These are phyloP conservation scores for Selaginella tamariscina DNA, from an alignment of 75 land plant species.

Conservation along the genomic window DNA sequence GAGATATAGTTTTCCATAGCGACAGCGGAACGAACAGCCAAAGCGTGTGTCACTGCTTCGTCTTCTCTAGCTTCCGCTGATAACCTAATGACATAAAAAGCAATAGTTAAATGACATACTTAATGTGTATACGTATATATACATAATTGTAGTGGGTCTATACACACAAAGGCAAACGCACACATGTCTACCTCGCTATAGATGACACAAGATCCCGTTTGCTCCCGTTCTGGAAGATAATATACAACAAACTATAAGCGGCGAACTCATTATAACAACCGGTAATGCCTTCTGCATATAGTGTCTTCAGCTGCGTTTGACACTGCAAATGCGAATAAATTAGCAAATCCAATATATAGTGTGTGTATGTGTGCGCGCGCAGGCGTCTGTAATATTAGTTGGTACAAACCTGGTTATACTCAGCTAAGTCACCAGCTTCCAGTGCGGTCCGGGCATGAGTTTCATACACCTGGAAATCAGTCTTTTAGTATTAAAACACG, in stretches of 20 bases:
- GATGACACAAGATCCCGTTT: constrained; percentile 66
- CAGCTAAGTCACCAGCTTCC: constrained; percentile 81
- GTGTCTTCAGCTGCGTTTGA: constrained; percentile 71
- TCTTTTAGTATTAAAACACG: background rate
- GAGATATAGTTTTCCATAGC: constrained; percentile 64
- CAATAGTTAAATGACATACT: background rate
- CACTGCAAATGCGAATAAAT: constrained; percentile 45
- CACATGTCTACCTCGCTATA: constrained; percentile 54
- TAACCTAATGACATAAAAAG: constrained; percentile 34
- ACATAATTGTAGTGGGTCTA: no score
- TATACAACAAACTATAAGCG: constrained; percentile 73
- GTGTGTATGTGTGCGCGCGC: background rate
- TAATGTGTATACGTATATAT: no score
- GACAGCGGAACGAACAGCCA: constrained; percentile 78
- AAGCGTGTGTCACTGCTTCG: constrained; percentile 74
- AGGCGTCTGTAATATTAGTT: background rate
- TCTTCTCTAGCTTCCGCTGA: constrained; percentile 57
- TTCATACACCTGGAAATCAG: constrained; percentile 83
- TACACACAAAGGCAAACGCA: constrained; percentile 3
- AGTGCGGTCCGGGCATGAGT: constrained; percentile 90
- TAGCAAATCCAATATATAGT: background rate
- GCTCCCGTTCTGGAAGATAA: constrained; percentile 62
- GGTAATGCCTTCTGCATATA: constrained; percentile 86
- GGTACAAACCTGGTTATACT: constrained; percentile 74
- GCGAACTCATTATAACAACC: constrained; percentile 78